Base-by-base conservation (phyloP, 176 grass and related monocot genomes). In the Puya raimondii region DNA sequence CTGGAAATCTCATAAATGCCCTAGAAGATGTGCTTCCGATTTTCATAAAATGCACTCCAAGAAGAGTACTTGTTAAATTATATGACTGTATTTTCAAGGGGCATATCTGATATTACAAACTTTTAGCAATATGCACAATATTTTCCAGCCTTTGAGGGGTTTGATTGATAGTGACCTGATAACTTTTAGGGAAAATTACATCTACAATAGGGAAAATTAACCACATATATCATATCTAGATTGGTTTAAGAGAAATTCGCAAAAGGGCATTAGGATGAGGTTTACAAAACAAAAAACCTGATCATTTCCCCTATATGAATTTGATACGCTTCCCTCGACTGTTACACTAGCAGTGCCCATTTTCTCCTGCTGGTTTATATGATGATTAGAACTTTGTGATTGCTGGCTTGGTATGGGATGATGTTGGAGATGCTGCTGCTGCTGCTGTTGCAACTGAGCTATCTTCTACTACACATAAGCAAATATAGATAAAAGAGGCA, bases 361-460 rank as follows among this genome's bases (percentile, higher is more conserved):
- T 78, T 92, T 97, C 61, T 85, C 89, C 72, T 88, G 89, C 57
- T 83, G 80, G 15, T 68, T 69, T 26, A 82, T 66, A 76, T 78
- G 57, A 63, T 78, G 87, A 80, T 80, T 92, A 65, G 87, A 90
- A 69, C 48, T 88, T 83, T 90, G 82, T 48, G 82, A 82, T 71
- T 91, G 86, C 47, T 85, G 86, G 66, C 72, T 92, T 20, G 88
- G 69, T 68, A 90, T 80, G 54, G 76, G 73, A 72, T 84, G 84
- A 50, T 97, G 94, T 25, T 71, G 77, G 65, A 89, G 86, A 51
- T 92, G 71, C 21, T 84, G 81, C 58, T 92, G 91, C 16, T 88
- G 91, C 21, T 89, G 87, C 63, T 96, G 88, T 63, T 96, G 88
- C 47, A 89, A 63, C 75, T 85, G 80, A 85, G 85, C 86, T 84